Evolutionary conservation across 306 rosid genomes (phyloP), one percentile per base, ranked within the genome.

Genomic region (Trifolium repens): DNA sequence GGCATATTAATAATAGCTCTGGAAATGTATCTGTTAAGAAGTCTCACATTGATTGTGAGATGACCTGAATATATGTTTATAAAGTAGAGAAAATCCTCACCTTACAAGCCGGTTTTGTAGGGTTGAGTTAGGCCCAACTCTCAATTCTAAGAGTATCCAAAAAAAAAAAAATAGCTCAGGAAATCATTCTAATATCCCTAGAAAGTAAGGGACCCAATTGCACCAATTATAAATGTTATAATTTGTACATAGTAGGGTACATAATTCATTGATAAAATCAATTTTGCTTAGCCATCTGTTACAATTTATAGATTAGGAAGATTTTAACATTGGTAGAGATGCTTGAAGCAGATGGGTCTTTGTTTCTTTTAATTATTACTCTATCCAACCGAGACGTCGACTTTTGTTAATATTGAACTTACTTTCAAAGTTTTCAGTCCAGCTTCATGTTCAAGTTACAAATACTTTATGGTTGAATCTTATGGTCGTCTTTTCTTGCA

Each of bases 401-500:
- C 70, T 72, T 73, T 44, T 35, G 17, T 57, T 65, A 13, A 61
- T 58, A 67, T 58, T 27, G 62, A 66, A 67, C 69, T 40, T 77
- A 47, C 58, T 66, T 66, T 8, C 60, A 50, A 60, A 60, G 44
- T 40, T 72, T 72, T 42, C 12, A 60, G 32, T 65, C 49, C 35
- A 16, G 59, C 66, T 53, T 68, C 57, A n/a, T 47, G 7, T 44
- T 30, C 61, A 35, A 69, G 59, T 73, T 65, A 47, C 35, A 69
- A 63, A 47, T 63, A 27, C 27, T 30, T 73, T 73, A n/a, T 13
- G 35, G 42, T 47, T 69, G 65, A 54, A 69, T 55, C 50, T 39
- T 65, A 39, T 54, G 66, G 15, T 54, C 1, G 5, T 74, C 69
- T 65, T 22, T 70, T 85, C 59, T 50, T 84, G 86, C 89, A 92